Percentiles rank a stretch among this genome's conserved stretches.
Evolutionary conservation across 805 yeast genomes (phyloP).

Genomic region (Schizosaccharomyces octosporus): DNA sequence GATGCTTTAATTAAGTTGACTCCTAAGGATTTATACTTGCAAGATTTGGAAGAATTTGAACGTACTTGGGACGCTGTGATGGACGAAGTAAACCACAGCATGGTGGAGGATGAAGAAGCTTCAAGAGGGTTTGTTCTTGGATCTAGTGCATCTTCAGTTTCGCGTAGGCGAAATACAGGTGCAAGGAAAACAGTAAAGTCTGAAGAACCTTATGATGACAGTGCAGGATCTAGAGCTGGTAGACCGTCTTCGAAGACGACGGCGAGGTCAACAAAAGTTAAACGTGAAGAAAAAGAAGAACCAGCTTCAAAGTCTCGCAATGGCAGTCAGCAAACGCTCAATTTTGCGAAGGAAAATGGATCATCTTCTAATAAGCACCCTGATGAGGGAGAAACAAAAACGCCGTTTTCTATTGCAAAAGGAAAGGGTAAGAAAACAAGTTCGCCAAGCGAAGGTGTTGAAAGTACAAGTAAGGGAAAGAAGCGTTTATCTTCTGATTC

Average conservation of each 20-base stretch:
- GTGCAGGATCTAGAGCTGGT: no score
- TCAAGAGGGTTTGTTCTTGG: background rate
- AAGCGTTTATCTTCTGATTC: background rate
- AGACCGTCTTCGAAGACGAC: no score
- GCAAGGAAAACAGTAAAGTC: background rate
- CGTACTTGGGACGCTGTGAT: slow-evolving; percentile 43
- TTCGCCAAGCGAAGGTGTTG: background rate
- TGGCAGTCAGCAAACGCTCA: no score
- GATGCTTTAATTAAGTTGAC: slow-evolving; percentile 36
- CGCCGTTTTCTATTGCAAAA: background rate
- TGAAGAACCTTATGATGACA: no score
- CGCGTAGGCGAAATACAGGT: background rate
- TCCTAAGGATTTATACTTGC: slow-evolving; percentile 74
- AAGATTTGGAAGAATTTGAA: slow-evolving; percentile 54
- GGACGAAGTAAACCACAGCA: slow-evolving; percentile 23
- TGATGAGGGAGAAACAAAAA: background rate
- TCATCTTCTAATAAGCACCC: no score
- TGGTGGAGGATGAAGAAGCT: background rate
- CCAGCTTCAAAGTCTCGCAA: no score
- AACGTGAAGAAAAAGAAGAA: no score
- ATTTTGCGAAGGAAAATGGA: no score
- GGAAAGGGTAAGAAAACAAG: background rate
- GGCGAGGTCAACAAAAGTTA: no score
- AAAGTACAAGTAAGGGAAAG: background rate
- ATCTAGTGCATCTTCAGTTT: no score